Percentiles rank a stretch among this genome's conserved stretches.
These are phyloP conservation scores for Mycena chlorophos DNA, from an alignment of 768 basidiomycete species.

Conservation along the genomic window DNA sequence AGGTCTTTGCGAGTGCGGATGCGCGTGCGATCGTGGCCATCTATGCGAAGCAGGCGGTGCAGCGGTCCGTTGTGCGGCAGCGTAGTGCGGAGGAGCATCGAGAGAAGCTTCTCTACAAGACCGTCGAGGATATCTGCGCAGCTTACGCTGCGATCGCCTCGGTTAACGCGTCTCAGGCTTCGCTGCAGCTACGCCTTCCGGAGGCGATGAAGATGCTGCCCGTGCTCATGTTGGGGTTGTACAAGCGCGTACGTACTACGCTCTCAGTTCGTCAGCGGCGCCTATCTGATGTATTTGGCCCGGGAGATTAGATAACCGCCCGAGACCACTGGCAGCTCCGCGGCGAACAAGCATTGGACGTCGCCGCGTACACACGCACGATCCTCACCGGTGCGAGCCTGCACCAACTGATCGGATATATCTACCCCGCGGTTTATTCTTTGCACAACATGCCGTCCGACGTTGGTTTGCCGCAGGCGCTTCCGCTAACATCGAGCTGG, in stretches of 20 bases:
- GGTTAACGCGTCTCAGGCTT: conserved; percentile 26
- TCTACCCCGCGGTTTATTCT: conserved; percentile 53
- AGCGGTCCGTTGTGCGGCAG: conserved; percentile 50
- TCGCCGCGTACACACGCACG: conserved; percentile 49
- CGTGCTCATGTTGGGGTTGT: conserved; percentile 44
- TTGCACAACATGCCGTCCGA: conserved; percentile 54
- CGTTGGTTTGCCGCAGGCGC: conserved; percentile 42
- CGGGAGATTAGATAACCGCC: too few species aligned
- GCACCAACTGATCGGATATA: conserved; percentile 48
- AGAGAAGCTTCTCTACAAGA: conserved; percentile 48
- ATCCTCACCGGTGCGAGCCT: conserved; percentile 47
- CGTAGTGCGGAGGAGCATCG: conserved; percentile 62
- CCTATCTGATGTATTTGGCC: background rate
- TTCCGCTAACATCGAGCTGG: conserved; percentile 50
- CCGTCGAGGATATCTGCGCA: conserved; percentile 51
- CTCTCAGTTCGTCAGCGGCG: background rate
- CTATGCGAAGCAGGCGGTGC: conserved; percentile 60
- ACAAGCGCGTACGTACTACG: conserved; percentile 47
- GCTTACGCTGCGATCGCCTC: conserved; percentile 43
- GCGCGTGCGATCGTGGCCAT: conserved; percentile 55
- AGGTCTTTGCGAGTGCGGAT: conserved; percentile 59
- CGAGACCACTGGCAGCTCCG: conserved; percentile 42
- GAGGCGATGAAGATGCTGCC: conserved; percentile 53
- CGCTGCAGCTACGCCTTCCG: conserved; percentile 40
- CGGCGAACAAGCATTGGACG: conserved; percentile 48